phyloP scores from a whole-genome alignment of 352 stramenopile genomes.

The Phytophthora boehmeriae region DNA sequence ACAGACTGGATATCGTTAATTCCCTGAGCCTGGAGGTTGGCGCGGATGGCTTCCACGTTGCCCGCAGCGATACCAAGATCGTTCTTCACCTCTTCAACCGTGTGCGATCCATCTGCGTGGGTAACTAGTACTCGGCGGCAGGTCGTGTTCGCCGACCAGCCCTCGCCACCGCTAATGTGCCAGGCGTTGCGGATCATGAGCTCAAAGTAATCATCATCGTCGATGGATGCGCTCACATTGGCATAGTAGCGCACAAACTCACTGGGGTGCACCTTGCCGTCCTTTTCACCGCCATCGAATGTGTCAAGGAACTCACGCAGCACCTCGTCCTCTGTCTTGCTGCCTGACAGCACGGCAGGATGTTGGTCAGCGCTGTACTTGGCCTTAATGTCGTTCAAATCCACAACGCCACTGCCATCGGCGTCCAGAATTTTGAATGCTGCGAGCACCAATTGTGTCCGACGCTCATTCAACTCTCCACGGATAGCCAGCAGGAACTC shows the following conservation, averaged over 20 bases:
- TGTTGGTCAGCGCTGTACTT: slow-evolving; percentile 87
- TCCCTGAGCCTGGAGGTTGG: slow-evolving; percentile 76
- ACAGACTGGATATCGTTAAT: slow-evolving; percentile 58
- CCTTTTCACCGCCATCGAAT: slow-evolving; percentile 88
- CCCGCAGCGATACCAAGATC: slow-evolving; percentile 70
- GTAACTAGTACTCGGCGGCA: slow-evolving; percentile 90
- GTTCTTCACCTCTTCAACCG: slow-evolving; percentile 87
- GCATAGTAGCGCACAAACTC: slow-evolving; percentile 93
- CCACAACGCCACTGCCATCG: slow-evolving; percentile 74
- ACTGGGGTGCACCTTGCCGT: slow-evolving; percentile 81
- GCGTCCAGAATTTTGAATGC: slow-evolving; percentile 83
- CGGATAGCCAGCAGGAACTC: slow-evolving; percentile 84
- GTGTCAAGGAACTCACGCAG: slow-evolving; percentile 87
- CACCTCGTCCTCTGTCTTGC: slow-evolving; percentile 73
- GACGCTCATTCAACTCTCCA: slow-evolving; percentile 73
- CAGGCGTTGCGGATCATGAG: slow-evolving; percentile 92
- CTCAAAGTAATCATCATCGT: slow-evolving; percentile 94
- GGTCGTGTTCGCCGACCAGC: slow-evolving; percentile 84
- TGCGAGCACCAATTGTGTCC: slow-evolving; percentile 74
- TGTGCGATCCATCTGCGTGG: slow-evolving; percentile 78
- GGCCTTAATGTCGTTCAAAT: slow-evolving; percentile 73
- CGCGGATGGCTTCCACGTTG: slow-evolving; percentile 80
- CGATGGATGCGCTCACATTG: slow-evolving; percentile 90
- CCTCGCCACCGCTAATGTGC: slow-evolving; percentile 87
- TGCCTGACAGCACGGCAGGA: slow-evolving; percentile 80